Percentiles rank a stretch among this genome's conserved stretches.
phyloP scores from a whole-genome alignment of 495 filamentous ascomycete species.

The Pyrenula massariospora region DNA sequence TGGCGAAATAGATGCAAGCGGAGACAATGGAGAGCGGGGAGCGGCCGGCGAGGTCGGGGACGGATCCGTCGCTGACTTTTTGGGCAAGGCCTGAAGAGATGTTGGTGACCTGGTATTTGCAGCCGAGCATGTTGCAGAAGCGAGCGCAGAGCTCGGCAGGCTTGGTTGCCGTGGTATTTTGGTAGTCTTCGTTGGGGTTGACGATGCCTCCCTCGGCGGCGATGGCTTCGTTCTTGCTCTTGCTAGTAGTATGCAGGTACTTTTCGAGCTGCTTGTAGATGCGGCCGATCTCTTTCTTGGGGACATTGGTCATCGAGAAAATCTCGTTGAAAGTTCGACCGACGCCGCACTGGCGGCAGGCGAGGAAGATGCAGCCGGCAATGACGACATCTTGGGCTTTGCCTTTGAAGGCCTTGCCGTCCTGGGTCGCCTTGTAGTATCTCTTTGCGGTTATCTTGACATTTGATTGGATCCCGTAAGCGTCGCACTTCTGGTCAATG shows the following conservation, averaged over 20 bases:
- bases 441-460: slow-evolving; percentile 83
- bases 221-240: background rate
- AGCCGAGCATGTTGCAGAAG: slow-evolving; percentile 72
- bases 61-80: slow-evolving; percentile 44
- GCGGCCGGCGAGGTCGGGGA: slow-evolving; percentile 75
- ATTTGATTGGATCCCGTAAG: slow-evolving; percentile 64
- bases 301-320: slow-evolving; percentile 80
- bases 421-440: slow-evolving; percentile 85
- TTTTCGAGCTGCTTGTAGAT: slow-evolving; percentile 89
- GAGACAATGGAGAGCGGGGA: slow-evolving; percentile 90
- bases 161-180: slow-evolving; percentile 65
- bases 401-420: slow-evolving; percentile 85
- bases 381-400: slow-evolving; percentile 91
- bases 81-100: slow-evolving; percentile 65
- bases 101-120: slow-evolving; percentile 54
- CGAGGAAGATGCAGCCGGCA: slow-evolving; percentile 93
- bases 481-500: slow-evolving; percentile 79
- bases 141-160: slow-evolving; percentile 77
- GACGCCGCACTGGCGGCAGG: slow-evolving; percentile 78
- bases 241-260: slow-evolving; percentile 41
- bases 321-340: slow-evolving; percentile 89
- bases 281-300: slow-evolving; percentile 92
- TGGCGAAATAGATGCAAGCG: slow-evolving; percentile 92
- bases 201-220: slow-evolving; percentile 9
- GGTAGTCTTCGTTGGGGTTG: slow-evolving; percentile 47